Base-by-base conservation (phyloP, 75 land plant genomes). In the Gnetum montanum region DNA sequence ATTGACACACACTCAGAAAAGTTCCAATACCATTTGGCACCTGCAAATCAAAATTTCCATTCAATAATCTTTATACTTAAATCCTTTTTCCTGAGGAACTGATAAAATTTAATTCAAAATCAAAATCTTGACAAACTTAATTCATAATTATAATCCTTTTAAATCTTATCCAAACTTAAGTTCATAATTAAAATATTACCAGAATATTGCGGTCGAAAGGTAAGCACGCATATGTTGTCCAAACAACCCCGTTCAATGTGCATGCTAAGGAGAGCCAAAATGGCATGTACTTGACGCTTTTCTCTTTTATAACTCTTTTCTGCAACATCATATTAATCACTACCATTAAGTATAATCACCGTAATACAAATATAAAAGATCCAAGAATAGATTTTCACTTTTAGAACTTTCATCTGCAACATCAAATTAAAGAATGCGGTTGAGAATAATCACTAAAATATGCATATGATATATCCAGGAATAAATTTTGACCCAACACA, bases 1-100 rank as follows among this genome's bases (percentile, higher is more conserved):
- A 55, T 59, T 86, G 90, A 8, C 31, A 54, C 1, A 52, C 47
- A 0, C 77, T 75, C 6, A 63, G 57, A 0, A 68, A 10, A 16
- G 60, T 26, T 16, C 90, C 90, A 1, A 79, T 41, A 0, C 82
- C 87, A 64, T 86, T 86, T 0, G 88, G 77, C 40, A 81, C 79
- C 85, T 81, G 61, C 57, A 63, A 11, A 49, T n/a, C n/a, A n/a
- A n/a, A n/a, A n/a, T n/a, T n/a, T n/a, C n/a, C n/a, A n/a, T n/a
- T n/a, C n/a, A n/a, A n/a, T n/a, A n/a, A n/a, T n/a, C n/a, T n/a
- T n/a, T n/a, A n/a, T n/a, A n/a, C n/a, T n/a, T n/a, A n/a, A n/a
- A n/a, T n/a, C n/a, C n/a, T n/a, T n/a, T n/a, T n/a, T n/a, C n/a
- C n/a, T n/a, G n/a, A n/a, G n/a, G n/a, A n/a, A n/a, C n/a, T n/a